These are phyloP conservation scores for Neocucurbitaria cava DNA, from an alignment of 2,329 filamentous ascomycete genomes.

Conservation along the genomic window DNA sequence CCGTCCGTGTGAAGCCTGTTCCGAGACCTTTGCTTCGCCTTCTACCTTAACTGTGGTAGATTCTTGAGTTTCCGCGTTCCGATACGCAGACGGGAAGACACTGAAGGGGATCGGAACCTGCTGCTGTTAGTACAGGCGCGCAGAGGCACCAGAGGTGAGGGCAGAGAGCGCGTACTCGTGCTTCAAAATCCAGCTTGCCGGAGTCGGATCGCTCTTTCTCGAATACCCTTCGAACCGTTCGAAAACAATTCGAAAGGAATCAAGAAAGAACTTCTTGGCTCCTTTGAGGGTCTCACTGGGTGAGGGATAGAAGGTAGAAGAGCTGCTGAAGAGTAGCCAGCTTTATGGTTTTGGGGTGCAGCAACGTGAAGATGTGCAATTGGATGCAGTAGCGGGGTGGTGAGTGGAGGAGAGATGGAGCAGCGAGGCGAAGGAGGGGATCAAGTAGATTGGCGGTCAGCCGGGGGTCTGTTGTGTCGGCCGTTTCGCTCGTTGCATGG, in stretches of 20 bases:
- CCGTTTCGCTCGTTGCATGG: constrained; percentile 26
- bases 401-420: constrained; percentile 45
- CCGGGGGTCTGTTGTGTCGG: constrained; percentile 36
- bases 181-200: constrained; percentile 99
- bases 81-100: constrained; percentile 99
- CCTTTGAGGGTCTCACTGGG: constrained; percentile 44
- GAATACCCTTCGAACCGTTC: constrained; percentile 66
- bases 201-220: constrained; percentile 77
- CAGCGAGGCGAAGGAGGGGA: constrained; percentile 39
- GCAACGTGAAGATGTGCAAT: constrained; percentile 43
- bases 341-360: constrained; percentile 34
- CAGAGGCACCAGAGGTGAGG: neutral
- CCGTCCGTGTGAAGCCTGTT: constrained; percentile 84
- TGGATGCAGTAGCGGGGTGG: constrained; percentile 48
- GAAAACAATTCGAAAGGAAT: constrained; percentile 67
- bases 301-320: constrained; percentile 25
- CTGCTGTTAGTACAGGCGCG: constrained; percentile 18
- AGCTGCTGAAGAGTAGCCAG: constrained; percentile 39
- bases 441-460: constrained; percentile 46
- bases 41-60: constrained; percentile 82
- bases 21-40: constrained; percentile 81
- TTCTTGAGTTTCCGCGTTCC: constrained; percentile 63
- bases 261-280: constrained; percentile 65
- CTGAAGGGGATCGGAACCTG: constrained; percentile 87
- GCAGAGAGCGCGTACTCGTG: constrained; percentile 70